phyloP scores from a whole-genome alignment of 2,329 filamentous ascomycete species.

The Aspergillus floridensis region DNA sequence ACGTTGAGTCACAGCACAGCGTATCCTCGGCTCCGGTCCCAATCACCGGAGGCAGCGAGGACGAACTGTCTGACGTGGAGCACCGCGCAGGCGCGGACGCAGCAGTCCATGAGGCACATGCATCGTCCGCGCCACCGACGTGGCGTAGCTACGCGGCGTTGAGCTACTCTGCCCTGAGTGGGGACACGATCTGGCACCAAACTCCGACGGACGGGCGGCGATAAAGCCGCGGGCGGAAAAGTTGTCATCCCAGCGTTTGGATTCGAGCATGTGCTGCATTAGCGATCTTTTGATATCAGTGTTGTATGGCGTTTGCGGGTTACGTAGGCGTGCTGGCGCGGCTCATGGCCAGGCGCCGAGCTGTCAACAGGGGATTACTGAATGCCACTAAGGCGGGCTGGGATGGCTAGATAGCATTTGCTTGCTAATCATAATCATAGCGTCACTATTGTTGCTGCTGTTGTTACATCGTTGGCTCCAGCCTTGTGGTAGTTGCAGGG shows the following conservation, averaged over 20 bases:
- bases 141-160: constrained; percentile 47
- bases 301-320: constrained; percentile 30
- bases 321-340: neutral
- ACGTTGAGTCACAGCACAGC: constrained; percentile 45
- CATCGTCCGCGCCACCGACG: constrained; percentile 34
- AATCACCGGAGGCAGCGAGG: constrained; percentile 38
- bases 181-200: constrained; percentile 47
- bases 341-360: neutral
- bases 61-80: constrained; percentile 44
- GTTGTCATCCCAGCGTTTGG: constrained; percentile 15
- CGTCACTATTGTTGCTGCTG: neutral
- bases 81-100: constrained; percentile 35
- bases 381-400: neutral
- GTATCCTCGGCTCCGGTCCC: constrained; percentile 52
- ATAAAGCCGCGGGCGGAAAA: constrained; percentile 24
- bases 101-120: constrained; percentile 34
- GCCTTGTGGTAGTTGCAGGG: neutral
- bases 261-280: constrained; percentile 30
- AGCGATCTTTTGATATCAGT: constrained; percentile 29
- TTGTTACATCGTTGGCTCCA: neutral
- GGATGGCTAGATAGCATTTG: neutral
- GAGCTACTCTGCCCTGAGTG: constrained; percentile 47
- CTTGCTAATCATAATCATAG: neutral
- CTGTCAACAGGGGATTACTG: neutral
- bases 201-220: constrained; percentile 39